Evolutionary conservation across 2,329 filamentous ascomycete genomes (phyloP).

Genomic region (Fusarium compactum): DNA sequence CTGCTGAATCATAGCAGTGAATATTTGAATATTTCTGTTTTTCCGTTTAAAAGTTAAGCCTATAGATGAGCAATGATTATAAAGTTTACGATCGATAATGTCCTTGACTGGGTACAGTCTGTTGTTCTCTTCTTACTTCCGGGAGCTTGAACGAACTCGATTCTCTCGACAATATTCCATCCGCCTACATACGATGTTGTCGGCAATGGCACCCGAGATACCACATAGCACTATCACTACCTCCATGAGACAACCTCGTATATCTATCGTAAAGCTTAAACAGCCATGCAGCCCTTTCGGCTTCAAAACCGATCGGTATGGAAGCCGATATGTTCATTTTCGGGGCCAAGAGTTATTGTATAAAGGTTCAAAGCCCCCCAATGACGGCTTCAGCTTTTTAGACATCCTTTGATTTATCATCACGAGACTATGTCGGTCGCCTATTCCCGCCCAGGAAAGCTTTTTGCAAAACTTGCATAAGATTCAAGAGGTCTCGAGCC

Average conservation of each 20-base stretch:
- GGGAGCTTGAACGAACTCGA: not conserved
- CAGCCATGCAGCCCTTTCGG: not conserved
- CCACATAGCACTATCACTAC: not conserved
- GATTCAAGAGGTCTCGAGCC: not conserved
- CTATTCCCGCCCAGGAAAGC: not conserved
- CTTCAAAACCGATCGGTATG: not conserved
- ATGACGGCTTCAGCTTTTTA: not conserved
- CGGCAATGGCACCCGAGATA: not conserved
- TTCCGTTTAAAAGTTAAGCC: slow-evolving; percentile 22
- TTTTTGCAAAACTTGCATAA: not conserved
- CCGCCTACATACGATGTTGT: not conserved
- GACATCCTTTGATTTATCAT: not conserved
- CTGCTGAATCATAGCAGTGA: slow-evolving; percentile 29
- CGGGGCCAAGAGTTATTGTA: not conserved
- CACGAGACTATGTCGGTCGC: not conserved
- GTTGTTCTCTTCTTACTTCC: slow-evolving; percentile 50
- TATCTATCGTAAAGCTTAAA: not conserved
- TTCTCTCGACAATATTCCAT: not conserved
- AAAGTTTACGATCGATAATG: slow-evolving; percentile 9
- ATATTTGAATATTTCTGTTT: slow-evolving; percentile 2
- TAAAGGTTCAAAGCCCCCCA: not conserved
- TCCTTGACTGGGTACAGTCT: not conserved
- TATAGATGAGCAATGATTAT: slow-evolving; percentile 36
- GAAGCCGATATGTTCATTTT: not conserved
- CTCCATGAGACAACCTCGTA: not conserved